Conservation (phyloP, 768 basidiomycete species). For the Udeniomyces megalosporus region DNA sequence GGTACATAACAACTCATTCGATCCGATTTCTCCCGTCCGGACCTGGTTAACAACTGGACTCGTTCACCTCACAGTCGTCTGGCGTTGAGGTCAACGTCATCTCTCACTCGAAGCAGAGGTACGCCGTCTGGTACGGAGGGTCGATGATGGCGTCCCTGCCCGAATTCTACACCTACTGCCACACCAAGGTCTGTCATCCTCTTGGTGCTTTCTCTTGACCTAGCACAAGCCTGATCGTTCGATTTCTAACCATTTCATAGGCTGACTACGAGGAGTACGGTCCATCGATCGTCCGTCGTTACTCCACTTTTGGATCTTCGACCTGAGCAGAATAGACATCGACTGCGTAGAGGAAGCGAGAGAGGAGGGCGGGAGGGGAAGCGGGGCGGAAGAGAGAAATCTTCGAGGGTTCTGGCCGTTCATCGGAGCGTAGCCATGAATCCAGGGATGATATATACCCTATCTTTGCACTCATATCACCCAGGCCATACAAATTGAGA, state of each 20-base stretch:
- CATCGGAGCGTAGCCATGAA: too few relatives aligned
- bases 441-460: too few relatives aligned
- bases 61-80: slow-evolving; percentile 46
- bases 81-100: slow-evolving; percentile 98
- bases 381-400: neutral
- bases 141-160: slow-evolving; percentile 88
- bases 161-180: slow-evolving; percentile 87
- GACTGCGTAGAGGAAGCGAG: neutral
- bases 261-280: slow-evolving; percentile 52
- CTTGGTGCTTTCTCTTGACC: neutral
- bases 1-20: slow-evolving; percentile 35
- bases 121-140: slow-evolving; percentile 95
- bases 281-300: slow-evolving; percentile 21
- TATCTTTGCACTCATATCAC: too few relatives aligned
- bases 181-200: slow-evolving; percentile 16
- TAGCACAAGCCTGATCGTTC: neutral
- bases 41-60: neutral
- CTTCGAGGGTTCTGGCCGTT: neutral
- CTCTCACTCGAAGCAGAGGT: slow-evolving; percentile 92
- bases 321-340: neutral
- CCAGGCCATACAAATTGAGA: too few relatives aligned
- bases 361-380: neutral
- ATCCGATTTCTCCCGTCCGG: neutral
- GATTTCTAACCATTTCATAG: slow-evolving; percentile 43
- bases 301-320: slow-evolving; percentile 12